A percentile compares a stretch with the other conserved stretches of the same genome.
These are phyloP conservation scores for Mucor plumbeus DNA, from an alignment of 371 early-diverging fungal genomes.

Conservation along the genomic window DNA sequence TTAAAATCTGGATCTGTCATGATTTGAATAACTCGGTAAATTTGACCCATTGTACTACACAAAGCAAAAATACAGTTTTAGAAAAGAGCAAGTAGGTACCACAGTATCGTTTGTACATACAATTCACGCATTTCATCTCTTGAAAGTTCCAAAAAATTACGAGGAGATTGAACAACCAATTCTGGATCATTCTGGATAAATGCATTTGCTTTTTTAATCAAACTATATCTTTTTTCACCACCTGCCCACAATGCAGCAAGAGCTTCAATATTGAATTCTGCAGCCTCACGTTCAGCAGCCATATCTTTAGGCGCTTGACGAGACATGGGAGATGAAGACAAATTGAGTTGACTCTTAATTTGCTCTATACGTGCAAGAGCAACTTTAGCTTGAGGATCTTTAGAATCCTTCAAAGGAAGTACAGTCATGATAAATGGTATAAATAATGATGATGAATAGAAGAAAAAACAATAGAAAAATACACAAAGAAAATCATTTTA, in stretches of 20 bases:
- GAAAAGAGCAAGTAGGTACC: neutral
- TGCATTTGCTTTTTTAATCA: slow-evolving; percentile 47
- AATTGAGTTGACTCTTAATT: slow-evolving; percentile 39
- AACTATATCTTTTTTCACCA: slow-evolving; percentile 44
- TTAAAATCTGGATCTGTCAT: slow-evolving; percentile 14
- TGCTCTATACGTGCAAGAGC: slow-evolving; percentile 47
- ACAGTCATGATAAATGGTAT: slow-evolving; percentile 12
- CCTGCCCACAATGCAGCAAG: slow-evolving; percentile 55
- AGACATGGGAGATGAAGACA: slow-evolving; percentile 43
- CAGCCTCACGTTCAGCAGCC: slow-evolving; percentile 57
- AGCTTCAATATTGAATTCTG: slow-evolving; percentile 58
- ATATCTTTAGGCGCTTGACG: slow-evolving; percentile 38
- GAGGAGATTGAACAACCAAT: slow-evolving; percentile 53
- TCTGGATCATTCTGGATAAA: slow-evolving; percentile 64
- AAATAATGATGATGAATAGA: neutral
- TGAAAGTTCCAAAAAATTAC: slow-evolving; percentile 63
- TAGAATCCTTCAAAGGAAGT: slow-evolving; percentile 15
- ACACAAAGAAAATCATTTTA: neutral
- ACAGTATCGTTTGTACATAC: slow-evolving; percentile 30
- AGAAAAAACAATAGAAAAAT: slow-evolving; percentile 3
- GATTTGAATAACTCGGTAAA: slow-evolving; percentile 44
- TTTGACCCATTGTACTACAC: slow-evolving; percentile 62
- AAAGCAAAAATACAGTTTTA: neutral
- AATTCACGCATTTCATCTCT: slow-evolving; percentile 63
- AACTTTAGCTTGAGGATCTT: slow-evolving; percentile 36